phyloP scores from a whole-genome alignment of 805 yeast genomes.

The Metschnikowia aberdeeniae region DNA sequence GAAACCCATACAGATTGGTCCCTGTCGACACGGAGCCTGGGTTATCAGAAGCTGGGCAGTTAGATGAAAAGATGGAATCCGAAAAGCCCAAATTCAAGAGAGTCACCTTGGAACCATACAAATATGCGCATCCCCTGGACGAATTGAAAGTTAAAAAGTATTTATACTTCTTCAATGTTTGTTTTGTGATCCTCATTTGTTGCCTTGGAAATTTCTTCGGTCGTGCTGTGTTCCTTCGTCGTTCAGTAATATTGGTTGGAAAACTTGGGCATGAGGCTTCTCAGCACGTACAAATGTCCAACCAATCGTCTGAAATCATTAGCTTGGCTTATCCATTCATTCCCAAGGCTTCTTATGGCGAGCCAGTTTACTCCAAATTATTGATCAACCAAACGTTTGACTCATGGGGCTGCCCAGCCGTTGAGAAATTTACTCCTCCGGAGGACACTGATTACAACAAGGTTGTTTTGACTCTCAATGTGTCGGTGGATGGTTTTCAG shows the following conservation, averaged over 20 bases:
- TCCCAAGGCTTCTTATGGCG: conserved; percentile 18
- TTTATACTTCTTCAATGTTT: too few relatives aligned
- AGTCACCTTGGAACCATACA: too few relatives aligned
- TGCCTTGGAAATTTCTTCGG: too few relatives aligned
- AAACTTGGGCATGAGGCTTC: too few relatives aligned
- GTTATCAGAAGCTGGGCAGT: too few relatives aligned
- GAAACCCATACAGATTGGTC: conserved; percentile 2
- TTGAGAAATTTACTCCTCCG: conserved; percentile 42
- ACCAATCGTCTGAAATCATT: conserved; percentile 18
- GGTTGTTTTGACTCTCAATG: conserved; percentile 50
- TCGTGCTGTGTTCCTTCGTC: too few relatives aligned
- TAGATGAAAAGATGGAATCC: not conserved
- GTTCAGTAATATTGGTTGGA: too few relatives aligned
- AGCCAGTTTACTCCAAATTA: conserved; percentile 38
- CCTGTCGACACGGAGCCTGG: too few relatives aligned
- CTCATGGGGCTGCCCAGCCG: conserved; percentile 58
- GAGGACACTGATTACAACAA: conserved; percentile 42
- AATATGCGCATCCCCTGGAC: too few relatives aligned
- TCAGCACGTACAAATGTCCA: not conserved
- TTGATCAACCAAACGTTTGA: conserved; percentile 51
- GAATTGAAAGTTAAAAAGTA: too few relatives aligned
- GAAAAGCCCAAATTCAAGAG: not conserved
- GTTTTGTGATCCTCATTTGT: too few relatives aligned
- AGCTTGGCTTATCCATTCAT: conserved; percentile 26
- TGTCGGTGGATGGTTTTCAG: conserved; percentile 59